These are phyloP conservation scores for Noccaea bulbosa DNA, from an alignment of 345 rosid species.

Conservation along the genomic window DNA sequence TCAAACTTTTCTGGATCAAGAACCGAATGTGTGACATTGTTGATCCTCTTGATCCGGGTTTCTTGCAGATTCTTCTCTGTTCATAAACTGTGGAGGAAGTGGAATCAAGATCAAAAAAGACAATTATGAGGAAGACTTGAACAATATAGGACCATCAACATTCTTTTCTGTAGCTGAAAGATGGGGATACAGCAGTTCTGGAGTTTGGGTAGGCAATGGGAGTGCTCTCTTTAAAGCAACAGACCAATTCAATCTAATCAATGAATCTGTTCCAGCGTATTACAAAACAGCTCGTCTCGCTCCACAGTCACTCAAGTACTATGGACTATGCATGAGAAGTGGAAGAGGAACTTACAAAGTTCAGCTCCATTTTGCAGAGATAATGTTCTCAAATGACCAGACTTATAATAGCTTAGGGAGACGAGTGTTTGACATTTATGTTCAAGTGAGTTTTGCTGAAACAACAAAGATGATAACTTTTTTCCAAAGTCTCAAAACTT, in stretches of 20 bases:
- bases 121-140: constrained; percentile 57
- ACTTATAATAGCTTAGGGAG: constrained; percentile 66
- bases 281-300: constrained; percentile 74
- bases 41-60: not conserved
- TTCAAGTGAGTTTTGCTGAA: constrained; percentile 61
- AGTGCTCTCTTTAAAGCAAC: constrained; percentile 2
- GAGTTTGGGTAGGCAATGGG: constrained; percentile 46
- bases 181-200: constrained; percentile 89
- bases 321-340: constrained; percentile 64
- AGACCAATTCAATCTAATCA: constrained; percentile 45
- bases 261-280: constrained; percentile 40
- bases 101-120: constrained; percentile 28
- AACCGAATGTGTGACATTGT: too few relatives aligned
- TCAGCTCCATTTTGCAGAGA: constrained; percentile 86
- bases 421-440: constrained; percentile 73
- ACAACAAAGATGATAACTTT: not conserved
- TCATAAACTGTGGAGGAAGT: constrained; percentile 80
- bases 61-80: constrained; percentile 64
- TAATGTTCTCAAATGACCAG: constrained; percentile 60
- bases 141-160: constrained; percentile 43
- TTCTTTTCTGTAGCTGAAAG: constrained; percentile 41
- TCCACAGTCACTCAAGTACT: constrained; percentile 79
- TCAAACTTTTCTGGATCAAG: not conserved
- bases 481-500: not conserved
- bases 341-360: constrained; percentile 70